Evolutionary conservation across 805 yeast species (phyloP).

Genomic region (Cyberlindnera mrakii): DNA sequence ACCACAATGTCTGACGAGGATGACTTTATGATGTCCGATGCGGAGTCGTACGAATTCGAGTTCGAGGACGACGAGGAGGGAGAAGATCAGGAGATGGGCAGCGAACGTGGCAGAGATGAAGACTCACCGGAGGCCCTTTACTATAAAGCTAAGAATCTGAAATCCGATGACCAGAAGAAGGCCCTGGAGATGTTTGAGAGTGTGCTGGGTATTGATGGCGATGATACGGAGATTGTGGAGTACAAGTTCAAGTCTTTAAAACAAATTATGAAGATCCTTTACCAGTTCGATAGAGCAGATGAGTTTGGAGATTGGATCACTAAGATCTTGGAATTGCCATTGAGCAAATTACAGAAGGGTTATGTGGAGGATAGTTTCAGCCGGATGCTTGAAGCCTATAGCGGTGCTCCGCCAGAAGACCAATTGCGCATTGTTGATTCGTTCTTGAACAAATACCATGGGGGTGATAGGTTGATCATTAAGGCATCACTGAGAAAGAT

Average conservation of each 20-base stretch:
- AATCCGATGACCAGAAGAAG: slow-evolving; percentile 20
- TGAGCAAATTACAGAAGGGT: slow-evolving; percentile 20
- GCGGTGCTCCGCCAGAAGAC: slow-evolving; percentile 6
- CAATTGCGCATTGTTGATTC: slow-evolving; percentile 26
- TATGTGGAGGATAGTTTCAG: slow-evolving; percentile 30
- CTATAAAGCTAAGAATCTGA: slow-evolving; percentile 21
- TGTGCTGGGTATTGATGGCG: slow-evolving; percentile 29
- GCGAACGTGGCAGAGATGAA: slow-evolving; percentile 12
- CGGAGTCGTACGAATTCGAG: slow-evolving; percentile 24
- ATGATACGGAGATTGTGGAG: slow-evolving; percentile 23
- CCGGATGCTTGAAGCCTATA: slow-evolving; percentile 33
- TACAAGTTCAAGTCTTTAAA: slow-evolving; percentile 22
- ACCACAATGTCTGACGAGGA: slow-evolving; percentile 22
- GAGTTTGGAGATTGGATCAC: slow-evolving; percentile 7
- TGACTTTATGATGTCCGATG: slow-evolving; percentile 26
- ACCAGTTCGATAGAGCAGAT: slow-evolving; percentile 12
- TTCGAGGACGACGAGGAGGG: slow-evolving; percentile 19
- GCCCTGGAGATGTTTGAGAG: slow-evolving; percentile 12
- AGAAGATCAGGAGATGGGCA: slow-evolving; percentile 23
- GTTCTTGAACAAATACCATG: slow-evolving; percentile 22
- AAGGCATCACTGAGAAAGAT: slow-evolving; percentile 42
- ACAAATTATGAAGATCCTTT: slow-evolving; percentile 19
- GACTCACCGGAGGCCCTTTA: slow-evolving; percentile 26
- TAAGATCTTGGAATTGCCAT: slow-evolving; percentile 7
- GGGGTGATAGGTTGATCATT: slow-evolving; percentile 38